Evolutionary conservation across 2,329 filamentous ascomycete genomes (phyloP).

Genomic region (Colletotrichum sansevieriae): DNA sequence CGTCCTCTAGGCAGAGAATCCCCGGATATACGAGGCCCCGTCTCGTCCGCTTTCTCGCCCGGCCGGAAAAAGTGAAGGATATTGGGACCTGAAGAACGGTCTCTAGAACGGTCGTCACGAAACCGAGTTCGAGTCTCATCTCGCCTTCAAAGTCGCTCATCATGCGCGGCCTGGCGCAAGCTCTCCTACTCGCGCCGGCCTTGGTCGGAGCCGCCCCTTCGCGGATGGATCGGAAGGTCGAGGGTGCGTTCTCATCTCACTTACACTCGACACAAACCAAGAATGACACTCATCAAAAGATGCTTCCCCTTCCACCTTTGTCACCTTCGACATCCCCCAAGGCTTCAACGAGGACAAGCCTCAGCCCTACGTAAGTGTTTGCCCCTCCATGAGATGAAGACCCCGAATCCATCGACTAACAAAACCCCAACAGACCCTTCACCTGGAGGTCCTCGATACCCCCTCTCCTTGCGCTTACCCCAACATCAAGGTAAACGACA

Average conservation of each 20-base stretch:
- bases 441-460: slow-evolving; percentile 60
- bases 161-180: slow-evolving; percentile 40
- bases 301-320: slow-evolving; percentile 39
- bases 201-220: slow-evolving; percentile 48
- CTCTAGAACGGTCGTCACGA: not conserved
- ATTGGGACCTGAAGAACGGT: not conserved
- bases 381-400: not conserved
- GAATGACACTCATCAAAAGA: slow-evolving; percentile 1
- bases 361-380: slow-evolving; percentile 23
- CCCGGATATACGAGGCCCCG: slow-evolving; percentile 8
- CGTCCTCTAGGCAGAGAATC: slow-evolving; percentile 23
- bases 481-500: slow-evolving; percentile 62
- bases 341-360: slow-evolving; percentile 34
- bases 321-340: slow-evolving; percentile 37
- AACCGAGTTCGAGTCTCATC: not conserved
- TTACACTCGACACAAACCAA: not conserved
- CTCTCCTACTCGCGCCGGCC: slow-evolving; percentile 53
- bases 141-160: slow-evolving; percentile 18
- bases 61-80: not conserved
- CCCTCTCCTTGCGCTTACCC: slow-evolving; percentile 60
- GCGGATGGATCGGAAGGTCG: slow-evolving; percentile 25
- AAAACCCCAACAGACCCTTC: slow-evolving; percentile 50
- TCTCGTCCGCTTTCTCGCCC: not conserved
- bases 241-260: slow-evolving; percentile 6
- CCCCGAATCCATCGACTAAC: slow-evolving; percentile 6